Base-by-base conservation (phyloP, 2,329 filamentous ascomycete genomes). In the Calonectria henricotiae region DNA sequence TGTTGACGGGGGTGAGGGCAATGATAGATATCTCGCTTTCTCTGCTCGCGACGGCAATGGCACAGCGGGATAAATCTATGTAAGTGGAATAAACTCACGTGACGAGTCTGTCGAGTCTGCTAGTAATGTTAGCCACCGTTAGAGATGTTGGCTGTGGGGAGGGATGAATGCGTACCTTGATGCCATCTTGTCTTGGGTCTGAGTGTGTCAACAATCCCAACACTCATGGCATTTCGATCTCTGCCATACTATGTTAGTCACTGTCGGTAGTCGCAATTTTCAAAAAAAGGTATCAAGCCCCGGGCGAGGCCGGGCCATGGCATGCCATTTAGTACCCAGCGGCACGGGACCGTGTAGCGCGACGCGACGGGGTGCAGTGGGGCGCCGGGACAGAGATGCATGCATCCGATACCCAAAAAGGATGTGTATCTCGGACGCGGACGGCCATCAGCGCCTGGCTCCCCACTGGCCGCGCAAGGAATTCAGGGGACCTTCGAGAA, bases 41-140 rank as follows among this genome's bases (percentile, higher is more conserved):
- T 25, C 17, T 11, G 11, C 32, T 58, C 37, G 51, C 51, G 51
- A 58, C 51, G 39, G 51, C 51, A 58, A 58, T 23, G 12, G 9
- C 35, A 7, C 39, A 30, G 58, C 35, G 62, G 46, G 27, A 30
- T 25, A 35, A 5, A 46, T 43, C 49, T n/a, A 20, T 41, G 37
- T 23, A 62, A 47, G 20, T 23, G 46, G 61, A 51, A 62, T 74
- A 23, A 46, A 92, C 93, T 90, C 89, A 95, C 93, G 93, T 95
- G 87, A 96, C 93, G 78, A 96, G 88, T 81, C 93, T 91, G 86
- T 95, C 93, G 79, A 96, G 90, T 89, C 93, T 94, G 79, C 20
- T 68, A 64, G 39, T 35, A 23, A 72, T 65, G 67, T 69, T 51
- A 74, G 65, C 71, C 54, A 47, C 65, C 73, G 49, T 37, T 30